Base-by-base conservation (phyloP, 2,329 filamentous ascomycete genomes). In the Microcera coccophila region DNA sequence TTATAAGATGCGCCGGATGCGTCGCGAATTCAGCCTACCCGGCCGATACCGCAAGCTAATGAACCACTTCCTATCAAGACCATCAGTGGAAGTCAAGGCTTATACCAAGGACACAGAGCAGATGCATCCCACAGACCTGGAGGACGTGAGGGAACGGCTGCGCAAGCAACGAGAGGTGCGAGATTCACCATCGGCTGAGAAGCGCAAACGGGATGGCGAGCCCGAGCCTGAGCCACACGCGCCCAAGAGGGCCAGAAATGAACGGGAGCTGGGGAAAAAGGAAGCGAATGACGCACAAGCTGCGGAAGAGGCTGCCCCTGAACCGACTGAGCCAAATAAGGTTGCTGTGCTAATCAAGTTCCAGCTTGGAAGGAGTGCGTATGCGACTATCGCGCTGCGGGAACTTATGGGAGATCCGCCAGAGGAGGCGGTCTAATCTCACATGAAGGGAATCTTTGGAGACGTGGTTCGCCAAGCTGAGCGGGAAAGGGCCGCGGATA, bases 1-100 rank as follows among this genome's bases (percentile, higher is more conserved):
- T 1, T 77, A 84, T 58, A 76, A 89, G 49, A 97, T 98, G 93
- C 82, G 87, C 11, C 81, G 91, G 15, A 78, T 78, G 39, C 89
- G 90, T 69, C 85, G 85, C 60, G 93, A 97, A 57, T 85, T 93
- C 60, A 95, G 87, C 62, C 74, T 98, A 2, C 87, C 85, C 37
- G 94, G 93, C 3, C 81, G 85, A 19, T 98, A 98, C 66, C 81
- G 93, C 49, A 93, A 91, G 65, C 62, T 95, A 20, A 77, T 97
- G 54, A 82, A 87, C 24, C 76, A 77, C 17, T 87, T 90, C 58
- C 72, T 82, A 37, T 76, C 79, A 2, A 66, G 73, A 7, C 78
- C 87, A 7, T 78, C 74, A 10, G 84, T 82, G 44, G 79, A 87
- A 45, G 78, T 95, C 10, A 82, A 78, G 58, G 67, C 73, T 4